Conservation (phyloP, 1,139 yeast genomes). For the Kodamaea suecica region DNA sequence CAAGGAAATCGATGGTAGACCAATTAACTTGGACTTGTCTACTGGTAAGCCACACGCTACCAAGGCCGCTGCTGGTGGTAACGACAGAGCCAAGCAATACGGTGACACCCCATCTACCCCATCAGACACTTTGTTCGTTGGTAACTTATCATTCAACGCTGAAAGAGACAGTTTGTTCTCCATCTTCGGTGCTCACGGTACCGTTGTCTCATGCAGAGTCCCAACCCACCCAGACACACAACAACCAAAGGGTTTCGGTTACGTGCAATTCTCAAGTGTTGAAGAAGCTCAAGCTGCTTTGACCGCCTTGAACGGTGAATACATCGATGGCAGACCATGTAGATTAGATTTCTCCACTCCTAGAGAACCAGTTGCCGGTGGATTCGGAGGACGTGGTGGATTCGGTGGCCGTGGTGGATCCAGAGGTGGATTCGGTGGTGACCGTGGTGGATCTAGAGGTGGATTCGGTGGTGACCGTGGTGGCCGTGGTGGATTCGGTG, state of each 20-base stretch:
- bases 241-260: constrained; percentile 98
- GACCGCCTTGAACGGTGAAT: constrained; percentile 83
- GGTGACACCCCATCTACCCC: constrained; percentile 92
- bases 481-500: constrained; percentile 33
- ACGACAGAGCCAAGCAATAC: constrained; percentile 78
- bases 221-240: constrained; percentile 99
- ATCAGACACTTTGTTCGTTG: constrained; percentile 92
- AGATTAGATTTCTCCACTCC: constrained; percentile 96
- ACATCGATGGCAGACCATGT: constrained; percentile 88
- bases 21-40: constrained; percentile 89
- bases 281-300: constrained; percentile 92
- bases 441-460: constrained; percentile 39
- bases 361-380: constrained; percentile 45
- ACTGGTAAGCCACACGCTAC: constrained; percentile 69
- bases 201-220: constrained; percentile 81
- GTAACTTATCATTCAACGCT: constrained; percentile 90
- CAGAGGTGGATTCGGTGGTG: constrained; percentile 38
- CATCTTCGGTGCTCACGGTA: constrained; percentile 74
- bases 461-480: constrained; percentile 39
- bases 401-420: constrained; percentile 32
- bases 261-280: constrained; percentile 81
- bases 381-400: constrained; percentile 40
- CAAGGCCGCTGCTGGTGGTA: constrained; percentile 34
- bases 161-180: constrained; percentile 73
- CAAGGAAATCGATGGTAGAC: constrained; percentile 93